phyloP scores from a whole-genome alignment of 2,329 filamentous ascomycete species.

The Paecilomyces fulvus region DNA sequence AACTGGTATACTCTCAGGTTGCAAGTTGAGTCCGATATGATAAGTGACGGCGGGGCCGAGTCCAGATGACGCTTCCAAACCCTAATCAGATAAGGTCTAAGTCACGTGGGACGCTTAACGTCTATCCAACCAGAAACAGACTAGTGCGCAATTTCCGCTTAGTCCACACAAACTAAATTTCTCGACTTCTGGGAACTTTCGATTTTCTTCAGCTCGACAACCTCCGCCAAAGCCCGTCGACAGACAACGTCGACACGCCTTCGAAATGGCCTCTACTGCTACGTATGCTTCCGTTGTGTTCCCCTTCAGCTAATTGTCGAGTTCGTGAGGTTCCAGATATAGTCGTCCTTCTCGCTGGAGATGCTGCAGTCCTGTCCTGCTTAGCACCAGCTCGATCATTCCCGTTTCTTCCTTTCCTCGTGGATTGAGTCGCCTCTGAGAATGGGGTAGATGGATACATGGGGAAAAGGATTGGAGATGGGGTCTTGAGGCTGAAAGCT shows the following conservation, averaged over 20 bases:
- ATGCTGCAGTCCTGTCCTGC: slow-evolving; percentile 34
- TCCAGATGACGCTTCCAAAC: slow-evolving; percentile 2
- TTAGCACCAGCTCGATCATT: slow-evolving; percentile 72
- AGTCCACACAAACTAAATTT: slow-evolving; percentile 29
- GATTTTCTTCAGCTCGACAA: slow-evolving; percentile 24
- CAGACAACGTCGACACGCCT: slow-evolving; percentile 36
- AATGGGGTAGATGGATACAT: slow-evolving; percentile 30
- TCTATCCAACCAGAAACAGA: slow-evolving; percentile 6
- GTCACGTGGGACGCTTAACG: background rate
- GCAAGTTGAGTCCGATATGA: background rate
- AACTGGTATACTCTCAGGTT: background rate
- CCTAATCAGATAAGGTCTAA: slow-evolving; percentile 16
- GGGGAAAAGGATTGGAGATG: slow-evolving; percentile 50
- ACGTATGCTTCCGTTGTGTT: slow-evolving; percentile 47
- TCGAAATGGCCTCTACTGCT: slow-evolving; percentile 54
- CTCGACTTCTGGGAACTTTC: slow-evolving; percentile 15
- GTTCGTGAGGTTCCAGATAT: slow-evolving; percentile 55
- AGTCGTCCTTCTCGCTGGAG: slow-evolving; percentile 76
- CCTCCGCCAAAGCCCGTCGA: slow-evolving; percentile 27
- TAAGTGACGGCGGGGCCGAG: background rate
- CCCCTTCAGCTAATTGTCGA: slow-evolving; percentile 26
- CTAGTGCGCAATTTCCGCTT: slow-evolving; percentile 12
- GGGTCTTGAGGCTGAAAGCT: slow-evolving; percentile 74
- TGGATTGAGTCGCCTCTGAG: slow-evolving; percentile 21
- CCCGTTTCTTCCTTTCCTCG: slow-evolving; percentile 31